These are phyloP conservation scores for Puccinia polysora DNA, from an alignment of 1,284 basidiomycete genomes.

Conservation along the genomic window DNA sequence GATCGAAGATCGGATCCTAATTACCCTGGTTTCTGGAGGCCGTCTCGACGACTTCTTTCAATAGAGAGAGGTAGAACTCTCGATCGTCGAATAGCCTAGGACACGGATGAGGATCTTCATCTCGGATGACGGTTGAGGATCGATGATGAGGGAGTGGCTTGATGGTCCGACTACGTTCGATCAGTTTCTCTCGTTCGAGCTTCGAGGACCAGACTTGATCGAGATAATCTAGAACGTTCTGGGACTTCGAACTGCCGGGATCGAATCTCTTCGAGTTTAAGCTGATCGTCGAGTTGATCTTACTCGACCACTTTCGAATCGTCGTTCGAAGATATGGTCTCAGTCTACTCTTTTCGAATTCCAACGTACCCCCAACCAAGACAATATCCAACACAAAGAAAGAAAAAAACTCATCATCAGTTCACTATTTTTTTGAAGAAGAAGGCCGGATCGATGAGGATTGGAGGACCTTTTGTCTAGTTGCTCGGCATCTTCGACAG, in stretches of 20 bases:
- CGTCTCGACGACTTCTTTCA: slow-evolving; percentile 78
- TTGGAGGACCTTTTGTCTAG: slow-evolving; percentile 12
- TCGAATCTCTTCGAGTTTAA: slow-evolving; percentile 62
- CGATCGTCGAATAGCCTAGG: slow-evolving; percentile 69
- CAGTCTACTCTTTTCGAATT: slow-evolving; percentile 24
- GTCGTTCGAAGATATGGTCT: slow-evolving; percentile 63
- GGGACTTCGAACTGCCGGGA: background rate
- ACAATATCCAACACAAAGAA: slow-evolving; percentile 55
- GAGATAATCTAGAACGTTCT: slow-evolving; percentile 67
- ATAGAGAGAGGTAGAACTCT: slow-evolving; percentile 81
- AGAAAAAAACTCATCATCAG: slow-evolving; percentile 26
- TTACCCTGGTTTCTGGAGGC: slow-evolving; percentile 50
- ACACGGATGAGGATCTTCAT: slow-evolving; percentile 52
- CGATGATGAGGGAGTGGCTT: slow-evolving; percentile 50
- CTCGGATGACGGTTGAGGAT: slow-evolving; percentile 49
- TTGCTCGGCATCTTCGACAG: slow-evolving; percentile 11
- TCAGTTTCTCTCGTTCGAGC: slow-evolving; percentile 47
- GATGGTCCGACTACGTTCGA: slow-evolving; percentile 46
- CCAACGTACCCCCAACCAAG: slow-evolving; percentile 58
- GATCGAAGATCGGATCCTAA: background rate
- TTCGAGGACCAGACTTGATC: slow-evolving; percentile 62
- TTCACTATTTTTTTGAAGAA: background rate
- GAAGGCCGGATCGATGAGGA: background rate
- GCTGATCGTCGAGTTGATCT: slow-evolving; percentile 81
- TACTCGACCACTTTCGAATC: slow-evolving; percentile 83